Evolutionary conservation across 2,329 filamentous ascomycete genomes (phyloP), one percentile per base, ranked within the genome.

Genomic region (Aspergillus felis): DNA sequence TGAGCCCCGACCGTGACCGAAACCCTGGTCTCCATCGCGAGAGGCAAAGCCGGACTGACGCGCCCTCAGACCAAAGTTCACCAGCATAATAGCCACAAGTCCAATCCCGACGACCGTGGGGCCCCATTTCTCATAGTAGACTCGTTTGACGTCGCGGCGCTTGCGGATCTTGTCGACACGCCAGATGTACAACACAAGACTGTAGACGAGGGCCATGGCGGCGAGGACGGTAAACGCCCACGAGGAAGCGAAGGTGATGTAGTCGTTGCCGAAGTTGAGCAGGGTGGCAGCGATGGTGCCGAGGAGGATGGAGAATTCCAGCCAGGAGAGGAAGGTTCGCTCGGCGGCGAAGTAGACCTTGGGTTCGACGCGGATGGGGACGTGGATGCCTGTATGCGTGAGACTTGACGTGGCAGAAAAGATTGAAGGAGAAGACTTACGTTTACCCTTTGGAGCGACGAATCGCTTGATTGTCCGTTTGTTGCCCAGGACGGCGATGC

Each of bases 291-390:
- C 91, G 66, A 96, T 93, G 28, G 89, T 89, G 66, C 91, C 91
- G 54, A 99, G 87, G 71, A 97, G 92, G 69, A 97, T 96, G 51
- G 90, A 93, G 76, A 96, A 97, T 75, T 99, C 93, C 67, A 99
- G 89, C 92, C 94, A 99, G 61, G 91, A 90, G 57, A 99, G 83
- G 77, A 97, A 99, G 0, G 94, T 99, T 63, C 94, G 86, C 76
- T 99, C 94, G 0, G 92, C 92, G 24, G 94, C 94, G 71, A 99
- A 96, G 75, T 92, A 96, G 52, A 99, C 94, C 78, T 99, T 99
- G 35, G 94, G 94, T 75, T 99, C 94, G 35, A 99, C 92, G 51
- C 94, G 87, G 55, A 97, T 88, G 14, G 93, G 93, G 25, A 99
- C 94, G 68, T 97, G 93, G 58, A 99, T 97, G 74, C 90, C 90